Percentiles rank a stretch among this genome's conserved stretches.
Evolutionary conservation across 306 rosid species (phyloP).

Genomic region (Adenanthera pavonina): DNA sequence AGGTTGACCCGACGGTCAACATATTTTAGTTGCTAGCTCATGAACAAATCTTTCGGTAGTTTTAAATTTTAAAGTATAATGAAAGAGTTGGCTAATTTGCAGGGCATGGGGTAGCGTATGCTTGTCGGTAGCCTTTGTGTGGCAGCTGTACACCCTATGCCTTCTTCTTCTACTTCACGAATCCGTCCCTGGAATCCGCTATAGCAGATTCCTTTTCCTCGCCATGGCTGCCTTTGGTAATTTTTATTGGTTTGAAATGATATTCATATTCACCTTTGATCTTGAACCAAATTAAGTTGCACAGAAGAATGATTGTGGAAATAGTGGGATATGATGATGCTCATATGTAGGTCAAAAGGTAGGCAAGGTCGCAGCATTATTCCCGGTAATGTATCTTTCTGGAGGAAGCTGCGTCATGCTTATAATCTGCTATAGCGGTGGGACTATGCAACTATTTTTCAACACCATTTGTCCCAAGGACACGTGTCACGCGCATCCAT

Average conservation of each 20-base stretch:
- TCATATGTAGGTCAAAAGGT: conserved; percentile 30
- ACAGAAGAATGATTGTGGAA: neutral
- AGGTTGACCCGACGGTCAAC: neutral
- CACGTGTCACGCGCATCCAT: conserved; percentile 38
- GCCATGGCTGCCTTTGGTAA: conserved; percentile 59
- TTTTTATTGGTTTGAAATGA: neutral
- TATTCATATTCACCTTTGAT: too few species aligned
- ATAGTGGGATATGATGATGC: neutral
- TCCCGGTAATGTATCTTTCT: conserved; percentile 58
- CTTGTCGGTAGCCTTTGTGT: conserved; percentile 45
- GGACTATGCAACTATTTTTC: conserved; percentile 49
- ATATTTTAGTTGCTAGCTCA: neutral
- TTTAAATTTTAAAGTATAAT: neutral
- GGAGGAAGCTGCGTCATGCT: conserved; percentile 53
- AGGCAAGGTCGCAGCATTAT: conserved; percentile 52
- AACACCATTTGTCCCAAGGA: conserved; percentile 39
- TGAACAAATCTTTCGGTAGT: neutral
- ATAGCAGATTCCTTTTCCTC: conserved; percentile 54
- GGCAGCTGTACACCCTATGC: conserved; percentile 53
- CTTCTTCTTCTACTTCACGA: conserved; percentile 59
- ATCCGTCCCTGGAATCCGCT: conserved; percentile 46
- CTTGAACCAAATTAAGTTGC: too few species aligned
- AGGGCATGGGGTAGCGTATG: conserved; percentile 54
- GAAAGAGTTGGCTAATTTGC: neutral
- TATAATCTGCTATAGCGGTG: conserved; percentile 56